These are phyloP conservation scores for Didymella pomorum DNA, from an alignment of 2,329 filamentous ascomycete species.

Conservation along the genomic window DNA sequence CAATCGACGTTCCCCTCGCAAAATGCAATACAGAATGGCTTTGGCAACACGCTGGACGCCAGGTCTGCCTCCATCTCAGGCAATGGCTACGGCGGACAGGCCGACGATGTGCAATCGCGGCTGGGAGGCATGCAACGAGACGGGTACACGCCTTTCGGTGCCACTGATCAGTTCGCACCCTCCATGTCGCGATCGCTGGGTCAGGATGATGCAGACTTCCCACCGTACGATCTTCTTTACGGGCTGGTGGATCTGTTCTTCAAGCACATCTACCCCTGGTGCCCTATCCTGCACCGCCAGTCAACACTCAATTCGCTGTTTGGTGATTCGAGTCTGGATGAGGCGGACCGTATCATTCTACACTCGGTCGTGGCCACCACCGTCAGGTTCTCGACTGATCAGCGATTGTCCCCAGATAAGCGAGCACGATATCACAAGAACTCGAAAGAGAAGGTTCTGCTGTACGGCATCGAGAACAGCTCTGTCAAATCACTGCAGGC, in stretches of 20 bases:
- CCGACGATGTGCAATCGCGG: slow-evolving; percentile 37
- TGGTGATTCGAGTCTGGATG: slow-evolving; percentile 72
- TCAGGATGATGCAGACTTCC: slow-evolving; percentile 57
- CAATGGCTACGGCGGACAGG: slow-evolving; percentile 40
- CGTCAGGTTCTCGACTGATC: slow-evolving; percentile 81
- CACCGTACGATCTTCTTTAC: slow-evolving; percentile 67
- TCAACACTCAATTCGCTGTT: slow-evolving; percentile 84
- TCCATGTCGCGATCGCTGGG: slow-evolving; percentile 39
- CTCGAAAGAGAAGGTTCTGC: slow-evolving; percentile 84
- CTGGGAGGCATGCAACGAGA: slow-evolving; percentile 41
- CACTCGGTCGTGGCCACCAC: slow-evolving; percentile 91
- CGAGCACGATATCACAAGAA: slow-evolving; percentile 78
- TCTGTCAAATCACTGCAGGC: slow-evolving; percentile 89
- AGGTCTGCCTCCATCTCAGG: slow-evolving; percentile 35
- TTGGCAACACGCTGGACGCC: slow-evolving; percentile 47
- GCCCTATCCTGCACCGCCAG: slow-evolving; percentile 86
- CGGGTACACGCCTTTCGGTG: slow-evolving; percentile 39
- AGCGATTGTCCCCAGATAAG: slow-evolving; percentile 74
- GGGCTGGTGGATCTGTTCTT: slow-evolving; percentile 69
- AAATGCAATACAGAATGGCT: slow-evolving; percentile 43
- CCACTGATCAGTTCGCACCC: slow-evolving; percentile 42
- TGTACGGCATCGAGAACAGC: slow-evolving; percentile 89
- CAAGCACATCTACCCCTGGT: slow-evolving; percentile 73
- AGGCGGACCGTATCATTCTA: slow-evolving; percentile 81
- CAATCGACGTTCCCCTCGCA: slow-evolving; percentile 45